phyloP scores from a whole-genome alignment of 176 grass and related monocot species.

The Sorghum bicolor region DNA sequence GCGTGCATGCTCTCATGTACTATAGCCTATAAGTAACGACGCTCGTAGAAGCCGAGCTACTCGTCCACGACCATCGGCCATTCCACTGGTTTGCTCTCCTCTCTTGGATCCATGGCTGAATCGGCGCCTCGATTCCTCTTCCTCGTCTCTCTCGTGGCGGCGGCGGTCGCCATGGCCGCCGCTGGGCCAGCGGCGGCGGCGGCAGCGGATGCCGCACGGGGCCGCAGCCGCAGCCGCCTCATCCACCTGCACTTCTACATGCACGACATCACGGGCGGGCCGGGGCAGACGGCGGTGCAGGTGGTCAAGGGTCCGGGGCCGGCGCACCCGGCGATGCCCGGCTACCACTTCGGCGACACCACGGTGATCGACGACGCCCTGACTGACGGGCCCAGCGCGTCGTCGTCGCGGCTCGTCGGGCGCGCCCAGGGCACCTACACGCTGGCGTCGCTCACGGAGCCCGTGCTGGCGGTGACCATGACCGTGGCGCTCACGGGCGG shows the following conservation, averaged over 20 bases:
- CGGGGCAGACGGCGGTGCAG: slow-evolving; percentile 38
- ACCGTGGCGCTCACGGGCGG: slow-evolving; percentile 28
- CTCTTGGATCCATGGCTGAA: neutral
- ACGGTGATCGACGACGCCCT: slow-evolving; percentile 48
- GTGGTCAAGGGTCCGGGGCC: slow-evolving; percentile 11
- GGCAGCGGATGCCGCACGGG: neutral
- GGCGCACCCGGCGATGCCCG: slow-evolving; percentile 24
- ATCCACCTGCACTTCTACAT: slow-evolving; percentile 48
- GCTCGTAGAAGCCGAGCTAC: neutral
- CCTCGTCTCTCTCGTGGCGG: neutral
- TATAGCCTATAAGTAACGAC: neutral
- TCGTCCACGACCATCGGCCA: neutral
- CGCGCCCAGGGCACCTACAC: slow-evolving; percentile 39
- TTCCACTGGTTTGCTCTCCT: neutral
- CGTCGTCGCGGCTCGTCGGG: slow-evolving; percentile 26
- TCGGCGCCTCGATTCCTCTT: neutral
- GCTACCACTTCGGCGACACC: slow-evolving; percentile 42
- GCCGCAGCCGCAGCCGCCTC: neutral
- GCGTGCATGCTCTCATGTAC: neutral
- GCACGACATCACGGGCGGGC: slow-evolving; percentile 41
- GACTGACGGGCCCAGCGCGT: slow-evolving; percentile 21
- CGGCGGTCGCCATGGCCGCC: neutral
- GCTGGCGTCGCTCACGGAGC: slow-evolving; percentile 6
- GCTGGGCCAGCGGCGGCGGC: neutral
- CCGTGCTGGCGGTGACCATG: slow-evolving; percentile 24